Percentiles rank a stretch among this genome's conserved stretches.
phyloP scores from a whole-genome alignment of 164 flowering plant species.

The Liriodendron chinense region DNA sequence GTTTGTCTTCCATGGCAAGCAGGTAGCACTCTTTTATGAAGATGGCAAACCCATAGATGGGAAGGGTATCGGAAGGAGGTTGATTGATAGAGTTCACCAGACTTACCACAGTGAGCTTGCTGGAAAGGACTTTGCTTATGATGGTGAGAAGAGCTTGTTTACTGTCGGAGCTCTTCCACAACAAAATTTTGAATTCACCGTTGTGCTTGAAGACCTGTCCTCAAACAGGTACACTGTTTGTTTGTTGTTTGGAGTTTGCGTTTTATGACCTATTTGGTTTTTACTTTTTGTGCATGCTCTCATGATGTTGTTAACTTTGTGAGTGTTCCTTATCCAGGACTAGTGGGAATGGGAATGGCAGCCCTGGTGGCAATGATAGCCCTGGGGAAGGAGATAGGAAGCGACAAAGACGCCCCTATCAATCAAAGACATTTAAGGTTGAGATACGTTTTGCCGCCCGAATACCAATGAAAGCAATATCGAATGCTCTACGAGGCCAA shows the following conservation, averaged over 20 bases:
- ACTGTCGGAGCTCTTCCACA: conserved; percentile 80
- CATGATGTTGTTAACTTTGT: not conserved
- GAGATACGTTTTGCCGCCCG: conserved; percentile 86
- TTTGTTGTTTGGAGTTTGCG: not conserved
- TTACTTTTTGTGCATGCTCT: not conserved
- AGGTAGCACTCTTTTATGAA: conserved; percentile 75
- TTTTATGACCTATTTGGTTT: not conserved
- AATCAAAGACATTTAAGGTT: conserved; percentile 69
- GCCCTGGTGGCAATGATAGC: conserved; percentile 51
- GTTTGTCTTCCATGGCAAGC: not conserved
- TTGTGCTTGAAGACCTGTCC: conserved; percentile 67
- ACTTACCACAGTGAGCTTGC: conserved; percentile 64
- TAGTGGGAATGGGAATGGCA: conserved; percentile 48
- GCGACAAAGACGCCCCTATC: conserved; percentile 53
- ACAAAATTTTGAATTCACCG: conserved; percentile 75
- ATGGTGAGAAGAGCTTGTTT: conserved; percentile 87
- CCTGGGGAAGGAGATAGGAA: conserved; percentile 62
- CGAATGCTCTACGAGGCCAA: conserved; percentile 73
- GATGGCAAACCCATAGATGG: conserved; percentile 90
- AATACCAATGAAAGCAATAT: conserved; percentile 86
- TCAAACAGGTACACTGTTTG: conserved; percentile 47
- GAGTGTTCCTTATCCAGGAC: conserved; percentile 6
- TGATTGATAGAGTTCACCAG: conserved; percentile 68
- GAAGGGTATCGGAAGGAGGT: conserved; percentile 78
- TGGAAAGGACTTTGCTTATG: conserved; percentile 82